phyloP scores from a whole-genome alignment of 1,139 yeast genomes.

The Yamadazyma atlantica region DNA sequence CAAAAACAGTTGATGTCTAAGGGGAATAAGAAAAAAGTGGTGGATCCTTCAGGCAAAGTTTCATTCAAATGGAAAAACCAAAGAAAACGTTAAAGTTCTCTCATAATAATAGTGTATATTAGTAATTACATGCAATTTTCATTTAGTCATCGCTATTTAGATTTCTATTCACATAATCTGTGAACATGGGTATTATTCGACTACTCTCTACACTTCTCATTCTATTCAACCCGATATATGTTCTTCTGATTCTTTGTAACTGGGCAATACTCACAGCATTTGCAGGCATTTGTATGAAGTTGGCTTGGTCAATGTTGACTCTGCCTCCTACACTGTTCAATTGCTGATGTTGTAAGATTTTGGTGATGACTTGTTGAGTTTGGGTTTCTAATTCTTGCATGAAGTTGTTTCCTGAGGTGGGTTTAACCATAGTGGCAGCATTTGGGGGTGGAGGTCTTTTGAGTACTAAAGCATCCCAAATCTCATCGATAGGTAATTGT shows the following conservation, averaged over 20 bases:
- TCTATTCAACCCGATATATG: conserved; percentile 75
- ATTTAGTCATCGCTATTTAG: conserved; percentile 27
- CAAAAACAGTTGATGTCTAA: conserved; percentile 88
- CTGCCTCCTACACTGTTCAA: conserved; percentile 54
- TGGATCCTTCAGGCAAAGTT: conserved; percentile 61
- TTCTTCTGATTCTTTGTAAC: conserved; percentile 78
- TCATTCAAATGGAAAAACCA: conserved; percentile 86
- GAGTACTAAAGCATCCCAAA: conserved; percentile 71
- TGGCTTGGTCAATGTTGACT: conserved; percentile 35
- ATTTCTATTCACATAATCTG: conserved; percentile 66
- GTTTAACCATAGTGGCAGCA: conserved; percentile 71
- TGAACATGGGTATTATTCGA: conserved; percentile 69
- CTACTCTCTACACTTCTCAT: conserved; percentile 69
- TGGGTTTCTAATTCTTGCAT: conserved; percentile 75
- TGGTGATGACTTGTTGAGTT: conserved; percentile 63
- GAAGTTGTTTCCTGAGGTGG: conserved; percentile 72
- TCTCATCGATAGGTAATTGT: conserved; percentile 58
- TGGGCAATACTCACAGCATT: conserved; percentile 68
- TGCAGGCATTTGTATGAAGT: conserved; percentile 62
- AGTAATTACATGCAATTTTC: conserved; percentile 1
- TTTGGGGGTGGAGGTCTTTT: conserved; percentile 70
- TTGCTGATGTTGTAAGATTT: conserved; percentile 61
- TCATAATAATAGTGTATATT: not conserved
- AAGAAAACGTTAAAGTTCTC: conserved; percentile 68
- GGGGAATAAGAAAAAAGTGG: conserved; percentile 79